Percentiles rank a stretch among this genome's conserved stretches.
Evolutionary conservation across 345 rosid genomes (phyloP).

Genomic region (Adansonia digitata): DNA sequence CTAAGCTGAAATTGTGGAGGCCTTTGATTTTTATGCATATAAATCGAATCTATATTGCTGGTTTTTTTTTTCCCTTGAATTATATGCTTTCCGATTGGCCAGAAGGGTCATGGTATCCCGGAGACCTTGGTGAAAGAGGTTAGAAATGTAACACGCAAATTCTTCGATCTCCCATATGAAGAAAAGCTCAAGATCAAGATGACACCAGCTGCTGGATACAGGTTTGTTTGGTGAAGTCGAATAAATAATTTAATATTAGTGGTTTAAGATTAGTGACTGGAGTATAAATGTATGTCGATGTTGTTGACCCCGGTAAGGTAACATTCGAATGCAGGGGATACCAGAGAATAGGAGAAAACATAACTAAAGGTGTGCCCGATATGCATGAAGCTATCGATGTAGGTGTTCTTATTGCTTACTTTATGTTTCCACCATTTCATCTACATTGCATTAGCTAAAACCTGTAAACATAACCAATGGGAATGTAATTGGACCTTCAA

Average conservation of each 20-base stretch:
- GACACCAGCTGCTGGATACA: slow-evolving; percentile 70
- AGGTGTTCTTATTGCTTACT: neutral
- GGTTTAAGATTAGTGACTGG: neutral
- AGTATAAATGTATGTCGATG: neutral
- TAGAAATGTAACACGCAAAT: slow-evolving; percentile 26
- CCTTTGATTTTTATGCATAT: neutral
- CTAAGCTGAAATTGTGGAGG: neutral
- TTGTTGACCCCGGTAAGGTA: neutral
- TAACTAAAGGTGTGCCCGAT: slow-evolving; percentile 78
- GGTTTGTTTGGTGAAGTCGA: slow-evolving; percentile 23
- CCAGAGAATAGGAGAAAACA: slow-evolving; percentile 73
- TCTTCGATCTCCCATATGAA: slow-evolving; percentile 54
- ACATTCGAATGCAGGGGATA: slow-evolving; percentile 61
- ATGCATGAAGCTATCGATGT: slow-evolving; percentile 88
- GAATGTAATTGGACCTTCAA: neutral
- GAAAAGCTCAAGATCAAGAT: slow-evolving; percentile 63
- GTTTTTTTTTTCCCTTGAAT: neutral
- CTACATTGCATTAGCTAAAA: neutral
- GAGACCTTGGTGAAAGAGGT: slow-evolving; percentile 48
- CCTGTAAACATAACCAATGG: too few species aligned
- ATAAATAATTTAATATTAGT: neutral
- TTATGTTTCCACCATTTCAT: neutral
- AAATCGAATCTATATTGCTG: neutral
- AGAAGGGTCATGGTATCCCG: slow-evolving; percentile 63
- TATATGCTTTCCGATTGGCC: slow-evolving; percentile 17